Conservation (phyloP, 495 filamentous ascomycete genomes). For the Physcia stellaris region DNA sequence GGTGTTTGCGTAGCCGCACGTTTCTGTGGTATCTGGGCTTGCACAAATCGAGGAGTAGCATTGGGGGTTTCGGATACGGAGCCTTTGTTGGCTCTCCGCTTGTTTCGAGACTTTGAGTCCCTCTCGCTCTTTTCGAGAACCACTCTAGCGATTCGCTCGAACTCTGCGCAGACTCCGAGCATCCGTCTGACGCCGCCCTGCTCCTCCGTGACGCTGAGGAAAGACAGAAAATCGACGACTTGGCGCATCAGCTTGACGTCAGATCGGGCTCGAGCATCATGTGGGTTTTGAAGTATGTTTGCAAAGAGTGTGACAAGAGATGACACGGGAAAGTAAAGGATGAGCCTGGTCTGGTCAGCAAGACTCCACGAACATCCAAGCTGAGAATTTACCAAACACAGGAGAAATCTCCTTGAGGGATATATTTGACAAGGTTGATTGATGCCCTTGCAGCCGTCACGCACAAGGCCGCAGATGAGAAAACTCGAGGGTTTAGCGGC, state of each 20-base stretch:
- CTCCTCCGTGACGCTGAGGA: constrained; percentile 60
- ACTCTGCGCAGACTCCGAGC: constrained; percentile 84
- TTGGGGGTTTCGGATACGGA: constrained; percentile 28
- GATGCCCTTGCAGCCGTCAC: constrained; percentile 85
- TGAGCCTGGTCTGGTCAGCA: constrained; percentile 46
- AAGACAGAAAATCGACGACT: constrained; percentile 79
- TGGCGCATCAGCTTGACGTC: constrained; percentile 85
- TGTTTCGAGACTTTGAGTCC: constrained; percentile 60
- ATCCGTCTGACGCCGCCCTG: constrained; percentile 84
- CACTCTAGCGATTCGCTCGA: constrained; percentile 84
- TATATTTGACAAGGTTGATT: constrained; percentile 88
- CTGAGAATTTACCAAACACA: constrained; percentile 72
- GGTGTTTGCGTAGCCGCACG: constrained; percentile 7
- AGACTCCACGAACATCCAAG: background rate
- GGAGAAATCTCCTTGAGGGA: constrained; percentile 84
- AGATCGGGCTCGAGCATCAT: constrained; percentile 72
- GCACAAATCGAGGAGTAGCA: constrained; percentile 11
- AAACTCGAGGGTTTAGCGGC: constrained; percentile 85
- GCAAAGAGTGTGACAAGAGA: constrained; percentile 91
- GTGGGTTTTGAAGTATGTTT: constrained; percentile 92
- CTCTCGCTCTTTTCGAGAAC: constrained; percentile 85
- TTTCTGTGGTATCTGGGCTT: constrained; percentile 8
- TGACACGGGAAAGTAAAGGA: constrained; percentile 94
- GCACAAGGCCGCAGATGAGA: constrained; percentile 83
- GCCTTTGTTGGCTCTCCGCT: constrained; percentile 55